Evolutionary conservation across 345 rosid genomes (phyloP), one percentile per base, ranked within the genome.

Genomic region (Passiflora organensis): DNA sequence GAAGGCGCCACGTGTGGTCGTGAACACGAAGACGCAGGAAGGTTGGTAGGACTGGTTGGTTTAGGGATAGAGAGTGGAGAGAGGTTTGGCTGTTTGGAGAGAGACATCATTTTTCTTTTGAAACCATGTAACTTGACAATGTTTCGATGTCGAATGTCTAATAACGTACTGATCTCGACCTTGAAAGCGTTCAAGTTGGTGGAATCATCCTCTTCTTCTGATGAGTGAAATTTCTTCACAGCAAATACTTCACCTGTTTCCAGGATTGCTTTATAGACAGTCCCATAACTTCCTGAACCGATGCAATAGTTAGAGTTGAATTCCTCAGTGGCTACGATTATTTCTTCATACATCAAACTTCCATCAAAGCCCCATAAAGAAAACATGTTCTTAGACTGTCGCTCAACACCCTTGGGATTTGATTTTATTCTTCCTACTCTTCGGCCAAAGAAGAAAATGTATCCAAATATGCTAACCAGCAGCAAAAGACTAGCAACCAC

Each of bases 141-240:
- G 42, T 46, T 62, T 12, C 18, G 28, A n/a, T 59, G 55, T 6
- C 53, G 45, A 6, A 53, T 14, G 6, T 38, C 25, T 4, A 21
- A 17, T 6, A 53, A 36, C 15, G 36, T 17, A 0, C 19, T 2
- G 5, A 67, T 14, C 21, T 60, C 64, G 1, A 43, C 59, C 13
- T 12, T 24, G 17, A 59, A 47, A 32, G 51, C 51, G 43, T 32
- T 37, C 10, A 24, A 13, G 24, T 39, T 38, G 18, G 17, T 24
- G 1, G n/a, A n/a, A n/a, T n/a, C n/a, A n/a, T 10, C 39, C 3
- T n/a, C 2, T 0, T 13, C 21, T 0, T 50, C 43, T 25, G 16
- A 24, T 10, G 1, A 41, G 19, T 66, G 55, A 39, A 66, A 49
- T 32, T 55, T 66, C 45, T 66, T 66, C 13, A 59, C 56, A 32